These are phyloP conservation scores for Chamaecrista fasciculata DNA, from an alignment of 306 rosid species.

Conservation along the genomic window DNA sequence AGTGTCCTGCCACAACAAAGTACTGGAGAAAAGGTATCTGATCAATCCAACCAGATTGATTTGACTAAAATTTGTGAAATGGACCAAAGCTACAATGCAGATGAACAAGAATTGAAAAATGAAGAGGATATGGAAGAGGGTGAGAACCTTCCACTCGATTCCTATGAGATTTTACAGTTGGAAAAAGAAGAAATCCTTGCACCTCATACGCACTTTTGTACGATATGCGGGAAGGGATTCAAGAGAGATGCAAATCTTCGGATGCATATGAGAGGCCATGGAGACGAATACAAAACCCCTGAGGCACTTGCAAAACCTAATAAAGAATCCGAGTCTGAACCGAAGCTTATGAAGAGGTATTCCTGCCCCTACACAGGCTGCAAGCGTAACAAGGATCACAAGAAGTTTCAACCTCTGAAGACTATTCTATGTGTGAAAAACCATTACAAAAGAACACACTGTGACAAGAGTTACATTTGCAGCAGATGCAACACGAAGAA, in stretches of 20 bases:
- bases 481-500: conserved; percentile 93
- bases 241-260: conserved; percentile 95
- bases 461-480: conserved; percentile 95
- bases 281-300: conserved; percentile 92
- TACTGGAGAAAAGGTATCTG: conserved; percentile 44
- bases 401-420: conserved; percentile 90
- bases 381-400: conserved; percentile 96
- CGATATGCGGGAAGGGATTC: conserved; percentile 98
- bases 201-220: conserved; percentile 97
- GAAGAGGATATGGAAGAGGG: conserved; percentile 91
- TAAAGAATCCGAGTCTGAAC: conserved; percentile 57
- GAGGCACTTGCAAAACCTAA: conserved; percentile 95
- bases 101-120: conserved; percentile 82
- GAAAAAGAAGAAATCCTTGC: conserved; percentile 99
- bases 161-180: conserved; percentile 90
- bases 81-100: conserved; percentile 53
- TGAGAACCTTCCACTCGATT: conserved; percentile 88
- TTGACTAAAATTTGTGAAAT: conserved; percentile 38
- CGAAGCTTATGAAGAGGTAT: conserved; percentile 79
- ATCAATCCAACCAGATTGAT: conserved; percentile 49
- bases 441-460: conserved; percentile 98
- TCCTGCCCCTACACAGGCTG: conserved; percentile 92
- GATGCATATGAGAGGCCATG: conserved; percentile 99
- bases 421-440: conserved; percentile 96
- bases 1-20: conserved; percentile 41